Base-by-base conservation (phyloP, 1,284 basidiomycete genomes). In the Papiliotrema flavescens region DNA sequence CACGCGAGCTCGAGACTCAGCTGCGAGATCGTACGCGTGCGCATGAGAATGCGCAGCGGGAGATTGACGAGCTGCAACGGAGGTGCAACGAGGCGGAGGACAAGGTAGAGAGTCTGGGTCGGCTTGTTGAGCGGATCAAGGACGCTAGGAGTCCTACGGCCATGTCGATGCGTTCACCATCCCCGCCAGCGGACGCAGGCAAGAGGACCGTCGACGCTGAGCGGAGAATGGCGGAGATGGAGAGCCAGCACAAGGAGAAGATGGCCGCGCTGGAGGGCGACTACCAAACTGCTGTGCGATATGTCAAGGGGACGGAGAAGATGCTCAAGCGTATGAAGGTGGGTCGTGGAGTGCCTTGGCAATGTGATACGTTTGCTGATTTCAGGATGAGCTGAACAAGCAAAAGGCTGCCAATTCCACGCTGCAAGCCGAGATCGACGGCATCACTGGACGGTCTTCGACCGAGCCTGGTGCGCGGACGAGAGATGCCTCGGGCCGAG, bases 251-350 rank as follows among this genome's bases (percentile, higher is more conserved):
- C 76, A 87, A 86, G 75, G 80, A 84, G 39, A 74, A 75, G 67
- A 59, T 76, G 28, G 63, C 69, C 67, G 89, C 92, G 70, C 85
- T 97, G 75, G 93, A 98, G 76, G 87, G 90, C 63, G 94, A 98
- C 74, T 97, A 98, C 76, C 89, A 95, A 71, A 73, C 64, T 19
- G 74, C 74, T 28, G 74, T 75, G 28, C 58, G 71, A 53, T 70
- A 61, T 64, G 69, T 53, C 70, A 94, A 92, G 82, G 92, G 93
- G 51, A 98, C 94, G 0, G 96, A 99, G 77, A 98, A 97, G 79
- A 95, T 98, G 87, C 89, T 98, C 80, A 86, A 93, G 63, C 85
- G 90, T 65, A 94, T 98, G 88, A 93, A 94, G 75, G 80, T 75
- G 70, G 70, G 72, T 74, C 68, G 47, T 22, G 4, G 14, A 11